Conservation (phyloP, 495 filamentous ascomycete species). For the Tuber magnatum region DNA sequence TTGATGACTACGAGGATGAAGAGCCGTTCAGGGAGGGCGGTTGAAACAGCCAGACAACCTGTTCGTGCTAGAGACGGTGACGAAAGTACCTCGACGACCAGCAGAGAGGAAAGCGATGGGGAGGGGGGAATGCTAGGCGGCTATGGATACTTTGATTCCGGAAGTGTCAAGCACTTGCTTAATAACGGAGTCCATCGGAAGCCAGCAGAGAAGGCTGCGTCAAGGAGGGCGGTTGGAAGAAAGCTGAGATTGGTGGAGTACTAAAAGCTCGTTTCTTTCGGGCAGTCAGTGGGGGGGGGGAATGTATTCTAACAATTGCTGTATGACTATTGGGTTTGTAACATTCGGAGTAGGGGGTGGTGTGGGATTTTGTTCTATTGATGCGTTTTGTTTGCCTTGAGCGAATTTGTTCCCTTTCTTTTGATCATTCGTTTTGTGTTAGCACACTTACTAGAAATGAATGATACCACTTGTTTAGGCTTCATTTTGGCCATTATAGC, state of each 20-base stretch:
- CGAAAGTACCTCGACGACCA: conserved; percentile 25
- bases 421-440: neutral
- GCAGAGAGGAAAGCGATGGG: conserved; percentile 37
- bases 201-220: conserved; percentile 47
- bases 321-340: conserved; percentile 12
- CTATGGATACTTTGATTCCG: conserved; percentile 41
- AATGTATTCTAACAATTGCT: conserved; percentile 4
- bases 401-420: neutral
- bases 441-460: neutral
- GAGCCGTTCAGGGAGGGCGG: conserved; percentile 41
- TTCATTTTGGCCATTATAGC: neutral
- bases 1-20: conserved; percentile 45
- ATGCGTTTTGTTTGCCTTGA: neutral
- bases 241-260: conserved; percentile 71
- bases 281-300: neutral
- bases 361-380: conserved; percentile 10
- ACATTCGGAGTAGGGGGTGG: conserved; percentile 11
- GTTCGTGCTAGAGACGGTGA: conserved; percentile 10
- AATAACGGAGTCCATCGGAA: conserved; percentile 42
- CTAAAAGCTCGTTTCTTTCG: conserved; percentile 40
- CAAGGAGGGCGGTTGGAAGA: conserved; percentile 66
- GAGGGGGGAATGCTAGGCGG: conserved; percentile 40
- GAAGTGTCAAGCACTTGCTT: conserved; percentile 34
- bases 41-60: conserved; percentile 10
- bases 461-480: neutral